phyloP scores from a whole-genome alignment of 331 rosid genomes.

The Acacia pycnantha region DNA sequence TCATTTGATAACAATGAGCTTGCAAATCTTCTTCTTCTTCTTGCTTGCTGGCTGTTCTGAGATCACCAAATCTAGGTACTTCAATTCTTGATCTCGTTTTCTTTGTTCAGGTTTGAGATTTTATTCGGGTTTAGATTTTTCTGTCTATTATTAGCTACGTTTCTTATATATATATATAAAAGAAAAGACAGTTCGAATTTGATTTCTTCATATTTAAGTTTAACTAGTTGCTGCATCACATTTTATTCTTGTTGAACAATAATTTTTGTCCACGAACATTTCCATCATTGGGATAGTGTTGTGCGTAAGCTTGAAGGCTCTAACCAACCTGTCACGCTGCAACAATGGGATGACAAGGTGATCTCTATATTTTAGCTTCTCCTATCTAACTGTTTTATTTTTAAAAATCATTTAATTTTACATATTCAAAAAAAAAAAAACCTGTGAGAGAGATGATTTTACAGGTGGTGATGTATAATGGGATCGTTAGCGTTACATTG shows the following conservation, averaged over 20 bases:
- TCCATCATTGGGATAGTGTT: background rate
- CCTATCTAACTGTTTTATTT: background rate
- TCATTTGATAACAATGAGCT: background rate
- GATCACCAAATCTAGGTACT: slow-evolving; percentile 24
- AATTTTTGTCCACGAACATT: background rate
- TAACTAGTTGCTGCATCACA: background rate
- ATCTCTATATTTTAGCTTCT: background rate
- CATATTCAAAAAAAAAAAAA: background rate
- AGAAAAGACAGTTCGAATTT: background rate
- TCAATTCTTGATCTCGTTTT: background rate
- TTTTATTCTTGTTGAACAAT: background rate
- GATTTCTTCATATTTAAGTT: background rate
- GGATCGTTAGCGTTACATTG: slow-evolving; percentile 42
- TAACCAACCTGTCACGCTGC: background rate
- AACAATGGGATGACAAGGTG: background rate
- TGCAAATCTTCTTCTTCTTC: background rate
- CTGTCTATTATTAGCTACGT: background rate
- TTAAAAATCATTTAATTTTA: background rate
- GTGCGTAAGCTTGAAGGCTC: background rate
- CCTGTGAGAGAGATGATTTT: background rate
- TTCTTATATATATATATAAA: background rate
- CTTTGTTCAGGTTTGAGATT: background rate
- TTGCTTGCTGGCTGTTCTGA: background rate
- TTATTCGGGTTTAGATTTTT: background rate
- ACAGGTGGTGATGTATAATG: slow-evolving; percentile 59